Evolutionary conservation across 139 green algal genomes (phyloP).

Genomic region (Marvania coccoides): DNA sequence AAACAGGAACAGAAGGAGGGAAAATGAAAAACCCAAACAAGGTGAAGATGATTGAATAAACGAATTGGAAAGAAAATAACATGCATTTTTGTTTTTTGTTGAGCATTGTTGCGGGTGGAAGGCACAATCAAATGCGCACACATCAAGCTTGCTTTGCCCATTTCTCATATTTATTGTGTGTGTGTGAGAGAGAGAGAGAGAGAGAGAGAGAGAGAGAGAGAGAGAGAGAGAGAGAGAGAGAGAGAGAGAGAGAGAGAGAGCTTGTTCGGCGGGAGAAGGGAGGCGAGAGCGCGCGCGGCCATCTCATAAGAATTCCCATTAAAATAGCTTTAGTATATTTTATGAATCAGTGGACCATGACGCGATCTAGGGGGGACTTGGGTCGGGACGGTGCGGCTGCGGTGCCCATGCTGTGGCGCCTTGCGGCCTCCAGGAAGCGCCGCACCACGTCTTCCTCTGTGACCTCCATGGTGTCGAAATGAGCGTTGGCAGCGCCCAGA

Average conservation of each 20-base stretch:
- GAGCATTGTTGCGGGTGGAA: background rate
- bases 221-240: background rate
- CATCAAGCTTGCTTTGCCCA: background rate
- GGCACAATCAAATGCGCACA: no score
- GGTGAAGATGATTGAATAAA: background rate
- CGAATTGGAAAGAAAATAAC: no score
- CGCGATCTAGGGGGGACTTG: background rate
- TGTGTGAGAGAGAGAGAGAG: background rate
- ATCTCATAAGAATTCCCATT: no score
- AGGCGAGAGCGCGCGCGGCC: background rate
- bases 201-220: background rate
- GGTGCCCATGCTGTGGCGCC: constrained; percentile 15
- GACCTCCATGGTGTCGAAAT: constrained; percentile 38
- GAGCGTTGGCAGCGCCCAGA: constrained; percentile 20
- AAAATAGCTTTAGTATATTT: no score
- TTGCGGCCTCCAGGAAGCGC: constrained; percentile 8
- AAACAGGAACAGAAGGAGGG: background rate
- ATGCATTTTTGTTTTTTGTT: constrained; percentile 1
- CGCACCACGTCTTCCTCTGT: constrained; percentile 11
- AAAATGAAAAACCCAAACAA: background rate
- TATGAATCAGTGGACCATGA: no score
- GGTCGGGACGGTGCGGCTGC: background rate
- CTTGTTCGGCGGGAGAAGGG: background rate
- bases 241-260: background rate
- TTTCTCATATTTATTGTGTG: background rate